phyloP scores from a whole-genome alignment of 176 grass and related monocot genomes.

The Canna indica region DNA sequence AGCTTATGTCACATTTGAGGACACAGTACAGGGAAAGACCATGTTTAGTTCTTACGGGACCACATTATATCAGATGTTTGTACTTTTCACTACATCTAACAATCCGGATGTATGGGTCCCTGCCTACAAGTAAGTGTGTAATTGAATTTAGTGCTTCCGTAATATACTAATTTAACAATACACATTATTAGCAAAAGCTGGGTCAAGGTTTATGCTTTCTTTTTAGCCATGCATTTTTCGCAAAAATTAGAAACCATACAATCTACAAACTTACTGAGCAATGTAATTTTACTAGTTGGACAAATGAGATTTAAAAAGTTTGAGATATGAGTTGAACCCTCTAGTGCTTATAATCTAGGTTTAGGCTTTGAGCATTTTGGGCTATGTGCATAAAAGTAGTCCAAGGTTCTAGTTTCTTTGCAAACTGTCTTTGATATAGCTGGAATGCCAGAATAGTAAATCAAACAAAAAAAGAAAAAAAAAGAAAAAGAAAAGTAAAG shows the following conservation, averaged over 20 bases:
- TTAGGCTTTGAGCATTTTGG: neutral
- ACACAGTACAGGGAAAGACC: constrained; percentile 71
- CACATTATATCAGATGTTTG: constrained; percentile 95
- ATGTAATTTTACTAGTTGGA: neutral
- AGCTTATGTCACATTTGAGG: constrained; percentile 94
- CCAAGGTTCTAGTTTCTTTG: neutral
- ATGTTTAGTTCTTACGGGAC: constrained; percentile 62
- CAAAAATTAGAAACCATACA: neutral
- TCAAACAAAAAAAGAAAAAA: neutral
- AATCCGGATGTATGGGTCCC: constrained; percentile 98
- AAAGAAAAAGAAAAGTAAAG: neutral
- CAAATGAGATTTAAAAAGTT: neutral
- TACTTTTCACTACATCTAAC: constrained; percentile 97
- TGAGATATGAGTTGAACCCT: neutral
- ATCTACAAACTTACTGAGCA: neutral
- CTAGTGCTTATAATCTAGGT: neutral
- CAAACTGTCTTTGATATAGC: neutral
- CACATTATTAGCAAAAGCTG: neutral
- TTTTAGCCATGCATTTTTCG: neutral
- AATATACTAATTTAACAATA: neutral
- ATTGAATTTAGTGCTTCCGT: neutral
- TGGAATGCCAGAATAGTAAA: too few relatives aligned
- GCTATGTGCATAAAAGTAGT: neutral
- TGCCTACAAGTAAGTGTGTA: constrained; percentile 82
- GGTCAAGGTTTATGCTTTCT: neutral